phyloP scores from a whole-genome alignment of 2,329 filamentous ascomycete species.

The Samsoniella hepiali region DNA sequence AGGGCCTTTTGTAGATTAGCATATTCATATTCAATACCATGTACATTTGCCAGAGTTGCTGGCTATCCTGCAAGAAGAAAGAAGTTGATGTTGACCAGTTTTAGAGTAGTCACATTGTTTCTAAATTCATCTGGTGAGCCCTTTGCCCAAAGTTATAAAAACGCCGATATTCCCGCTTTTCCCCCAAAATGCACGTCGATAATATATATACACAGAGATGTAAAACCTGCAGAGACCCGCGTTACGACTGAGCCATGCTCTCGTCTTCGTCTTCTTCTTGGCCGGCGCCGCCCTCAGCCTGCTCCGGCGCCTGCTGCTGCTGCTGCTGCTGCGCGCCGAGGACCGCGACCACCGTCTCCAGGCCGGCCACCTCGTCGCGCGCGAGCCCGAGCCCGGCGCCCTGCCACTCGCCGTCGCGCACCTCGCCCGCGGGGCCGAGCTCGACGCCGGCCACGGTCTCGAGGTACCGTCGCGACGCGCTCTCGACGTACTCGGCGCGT shows the following conservation, averaged over 20 bases:
- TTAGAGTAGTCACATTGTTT: neutral
- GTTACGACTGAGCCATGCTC: constrained; percentile 19
- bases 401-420: constrained; percentile 64
- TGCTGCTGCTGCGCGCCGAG: neutral
- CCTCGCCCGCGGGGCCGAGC: constrained; percentile 57
- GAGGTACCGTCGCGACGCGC: constrained; percentile 71
- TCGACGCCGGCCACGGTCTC: constrained; percentile 68
- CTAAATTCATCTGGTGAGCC: neutral
- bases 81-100: neutral
- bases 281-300: constrained; percentile 7
- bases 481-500: constrained; percentile 78
- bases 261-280: constrained; percentile 14
- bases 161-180: constrained; percentile 11
- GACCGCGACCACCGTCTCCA: constrained; percentile 42
- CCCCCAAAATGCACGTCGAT: neutral
- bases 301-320: neutral
- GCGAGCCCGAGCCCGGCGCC: constrained; percentile 49
- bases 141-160: neutral
- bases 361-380: constrained; percentile 53
- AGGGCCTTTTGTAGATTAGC: neutral
- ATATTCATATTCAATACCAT: constrained; percentile 4
- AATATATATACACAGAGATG: neutral
- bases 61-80: neutral
- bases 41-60: neutral
- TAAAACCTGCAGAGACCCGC: neutral